These are phyloP conservation scores for Logfia minima DNA, from an alignment of 129 eudicot genomes.

Conservation along the genomic window DNA sequence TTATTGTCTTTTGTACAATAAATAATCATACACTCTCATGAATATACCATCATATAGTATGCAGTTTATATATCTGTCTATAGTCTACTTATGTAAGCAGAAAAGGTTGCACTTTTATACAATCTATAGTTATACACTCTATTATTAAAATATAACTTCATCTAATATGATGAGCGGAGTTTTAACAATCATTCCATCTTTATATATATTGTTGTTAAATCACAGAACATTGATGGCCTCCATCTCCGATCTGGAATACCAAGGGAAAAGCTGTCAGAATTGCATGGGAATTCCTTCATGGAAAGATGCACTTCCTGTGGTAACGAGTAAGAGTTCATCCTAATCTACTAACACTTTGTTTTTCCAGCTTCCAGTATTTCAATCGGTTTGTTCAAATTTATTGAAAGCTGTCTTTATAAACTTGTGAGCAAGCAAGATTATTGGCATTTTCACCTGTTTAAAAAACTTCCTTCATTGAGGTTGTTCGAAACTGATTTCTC, in stretches of 20 bases:
- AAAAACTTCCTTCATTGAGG: constrained; percentile 4
- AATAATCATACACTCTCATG: constrained; percentile 8
- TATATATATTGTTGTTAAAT: constrained; percentile 24
- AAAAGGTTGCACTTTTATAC: constrained; percentile 1
- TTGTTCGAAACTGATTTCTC: constrained; percentile 21
- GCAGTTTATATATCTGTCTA: constrained; percentile 2
- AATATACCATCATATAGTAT: constrained; percentile 14
- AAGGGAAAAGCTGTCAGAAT: constrained; percentile 82
- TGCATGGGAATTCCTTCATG: constrained; percentile 93
- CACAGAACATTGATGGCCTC: constrained; percentile 86
- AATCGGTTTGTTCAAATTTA: background rate
- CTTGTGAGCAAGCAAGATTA: constrained; percentile 9
- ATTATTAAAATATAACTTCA: constrained; percentile 11
- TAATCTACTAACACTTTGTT: constrained; percentile 1
- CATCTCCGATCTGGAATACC: constrained; percentile 97
- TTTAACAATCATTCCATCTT: constrained; percentile 10
- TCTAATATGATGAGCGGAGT: background rate
- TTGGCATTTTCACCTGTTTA: background rate
- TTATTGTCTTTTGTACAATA: background rate
- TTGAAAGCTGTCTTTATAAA: constrained; percentile 12
- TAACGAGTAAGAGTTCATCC: constrained; percentile 50
- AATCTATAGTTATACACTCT: background rate
- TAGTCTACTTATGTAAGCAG: background rate
- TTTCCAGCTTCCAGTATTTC: constrained; percentile 8
- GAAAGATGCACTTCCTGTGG: constrained; percentile 82